phyloP scores from a whole-genome alignment of 768 basidiomycete genomes.

The Amanita brunnescens region DNA sequence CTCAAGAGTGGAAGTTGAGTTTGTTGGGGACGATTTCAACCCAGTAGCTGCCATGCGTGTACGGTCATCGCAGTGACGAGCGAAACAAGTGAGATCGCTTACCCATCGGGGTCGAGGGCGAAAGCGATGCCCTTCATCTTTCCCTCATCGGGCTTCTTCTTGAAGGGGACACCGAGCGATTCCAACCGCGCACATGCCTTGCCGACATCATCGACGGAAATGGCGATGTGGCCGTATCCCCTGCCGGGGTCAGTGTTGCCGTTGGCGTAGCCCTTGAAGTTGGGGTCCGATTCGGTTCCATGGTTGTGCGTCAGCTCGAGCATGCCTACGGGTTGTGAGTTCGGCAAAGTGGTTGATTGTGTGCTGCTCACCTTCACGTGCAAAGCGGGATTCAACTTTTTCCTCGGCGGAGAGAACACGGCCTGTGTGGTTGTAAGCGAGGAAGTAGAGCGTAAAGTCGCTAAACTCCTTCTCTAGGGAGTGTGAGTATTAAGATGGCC shows the following conservation, averaged over 20 bases:
- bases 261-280: conserved; percentile 73
- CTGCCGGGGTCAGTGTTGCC: conserved; percentile 81
- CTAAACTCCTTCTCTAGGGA: conserved; percentile 41
- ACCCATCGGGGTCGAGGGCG: conserved; percentile 81
- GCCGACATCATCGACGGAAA: conserved; percentile 77
- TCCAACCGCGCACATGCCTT: conserved; percentile 81
- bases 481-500: conserved; percentile 5
- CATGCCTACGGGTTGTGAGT: conserved; percentile 36
- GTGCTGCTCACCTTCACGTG: conserved; percentile 54
- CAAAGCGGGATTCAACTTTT: conserved; percentile 36
- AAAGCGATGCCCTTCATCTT: conserved; percentile 83
- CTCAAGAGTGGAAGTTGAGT: background rate
- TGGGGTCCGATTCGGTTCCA: conserved; percentile 74
- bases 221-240: conserved; percentile 84
- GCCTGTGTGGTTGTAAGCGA: conserved; percentile 64
- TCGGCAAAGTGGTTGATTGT: background rate
- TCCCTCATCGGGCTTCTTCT: conserved; percentile 81
- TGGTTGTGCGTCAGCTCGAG: conserved; percentile 87
- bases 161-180: conserved; percentile 69
- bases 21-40: conserved; percentile 12
- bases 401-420: conserved; percentile 44
- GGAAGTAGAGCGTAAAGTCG: conserved; percentile 78
- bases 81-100: conserved; percentile 11
- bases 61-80: background rate
- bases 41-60: conserved; percentile 13